Evolutionary conservation across 169 alveolate species (phyloP), one percentile per base, ranked within the genome.

Genomic region (Theileria equi): DNA sequence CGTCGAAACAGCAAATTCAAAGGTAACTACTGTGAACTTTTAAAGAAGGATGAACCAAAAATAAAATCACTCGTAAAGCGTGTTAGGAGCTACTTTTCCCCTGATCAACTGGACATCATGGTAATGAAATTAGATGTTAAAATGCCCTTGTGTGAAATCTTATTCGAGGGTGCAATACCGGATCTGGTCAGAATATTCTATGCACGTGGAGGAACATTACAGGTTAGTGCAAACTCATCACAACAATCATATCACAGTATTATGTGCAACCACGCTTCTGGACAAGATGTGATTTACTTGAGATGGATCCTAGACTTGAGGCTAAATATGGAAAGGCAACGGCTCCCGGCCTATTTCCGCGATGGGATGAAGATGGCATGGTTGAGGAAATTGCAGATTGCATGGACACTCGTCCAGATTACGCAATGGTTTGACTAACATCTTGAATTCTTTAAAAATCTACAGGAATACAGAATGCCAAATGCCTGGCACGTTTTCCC

Each of bases 331-430:
- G 90, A 17, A 84, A 80, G 59, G 62, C 77, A 16, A 62, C 66
- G 4, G 85, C 91, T 17, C 90, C 90, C 5, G 90, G 90, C 5
- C 63, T 82, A 26, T 81, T 82, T 28, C 90, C 90, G 34, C 76
- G 64, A 28, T 82, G 90, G 90, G 90, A 82, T 43, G 90, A 68
- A 45, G 78, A 73, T 34, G 90, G 90, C 5, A 82, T 82, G 80
- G 16, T 82, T 7, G 90, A 82, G 57, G 90, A 82, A 58, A 40
- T 82, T 19, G 70, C 55, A 17, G 90, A 82, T 40, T 70, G 88
- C 50, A 77, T 82, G 86, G 86, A 77, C 69, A 38, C 35, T 16
- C 40, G 81, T 16, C 86, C 86, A 26, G 86, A 77, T 48, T 77
- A 67, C 48, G 80, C 86, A 19, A 35, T 67, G 77, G 86, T 77